Conservation (phyloP, 192 early-diverging fungal genomes). For the Backusella australiensis region DNA sequence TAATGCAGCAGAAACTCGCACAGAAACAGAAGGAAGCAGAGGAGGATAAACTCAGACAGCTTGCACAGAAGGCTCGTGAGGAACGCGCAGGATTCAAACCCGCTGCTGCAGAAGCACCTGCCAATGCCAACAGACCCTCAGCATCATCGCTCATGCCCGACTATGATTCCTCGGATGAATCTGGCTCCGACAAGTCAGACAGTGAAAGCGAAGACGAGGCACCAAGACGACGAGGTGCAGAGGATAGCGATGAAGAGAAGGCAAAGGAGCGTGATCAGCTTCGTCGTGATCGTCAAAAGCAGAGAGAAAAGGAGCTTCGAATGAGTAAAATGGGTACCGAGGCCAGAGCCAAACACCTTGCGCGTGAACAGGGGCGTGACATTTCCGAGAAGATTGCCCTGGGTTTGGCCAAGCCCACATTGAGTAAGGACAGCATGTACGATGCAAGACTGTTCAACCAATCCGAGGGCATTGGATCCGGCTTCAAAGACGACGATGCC, state of each 20-base stretch:
- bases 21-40: conserved; percentile 93
- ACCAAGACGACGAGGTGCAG: conserved; percentile 41
- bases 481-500: conserved; percentile 89
- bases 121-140: conserved; percentile 23
- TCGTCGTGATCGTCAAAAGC: conserved; percentile 76
- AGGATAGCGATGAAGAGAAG: conserved; percentile 60
- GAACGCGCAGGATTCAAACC: conserved; percentile 56
- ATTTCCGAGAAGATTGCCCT: conserved; percentile 99
- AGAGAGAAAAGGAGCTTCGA: conserved; percentile 84
- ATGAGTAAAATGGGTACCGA: conserved; percentile 88
- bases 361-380: conserved; percentile 78
- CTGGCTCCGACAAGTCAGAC: conserved; percentile 25
- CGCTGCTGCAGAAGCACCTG: conserved; percentile 21
- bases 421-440: conserved; percentile 87
- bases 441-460: conserved; percentile 97
- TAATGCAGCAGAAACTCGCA: conserved; percentile 90
- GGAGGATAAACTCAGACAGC: conserved; percentile 82
- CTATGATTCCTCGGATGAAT: conserved; percentile 32
- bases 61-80: conserved; percentile 95
- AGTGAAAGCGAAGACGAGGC: conserved; percentile 39
- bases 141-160: conserved; percentile 36
- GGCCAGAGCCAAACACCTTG: conserved; percentile 75
- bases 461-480: conserved; percentile 77
- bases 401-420: conserved; percentile 90
- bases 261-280: conserved; percentile 83